A percentile compares a stretch with the other conserved stretches of the same genome.
These are phyloP conservation scores for Marchantia polymorpha DNA, from an alignment of 225 moss, liverwort and hornwort genomes.

Conservation along the genomic window DNA sequence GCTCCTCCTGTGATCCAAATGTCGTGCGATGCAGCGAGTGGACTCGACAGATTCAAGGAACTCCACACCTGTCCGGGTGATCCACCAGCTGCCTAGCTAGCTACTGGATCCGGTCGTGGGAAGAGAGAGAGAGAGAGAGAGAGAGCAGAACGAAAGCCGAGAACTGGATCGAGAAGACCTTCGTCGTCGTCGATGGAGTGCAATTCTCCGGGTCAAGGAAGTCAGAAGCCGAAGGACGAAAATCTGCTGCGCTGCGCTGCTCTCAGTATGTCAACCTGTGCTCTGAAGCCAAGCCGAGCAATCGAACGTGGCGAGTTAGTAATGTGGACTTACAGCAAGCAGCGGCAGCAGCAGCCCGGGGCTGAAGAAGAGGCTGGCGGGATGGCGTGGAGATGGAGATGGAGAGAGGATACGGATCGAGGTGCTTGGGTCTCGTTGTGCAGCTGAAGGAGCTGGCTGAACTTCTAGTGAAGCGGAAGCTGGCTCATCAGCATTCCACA, in stretches of 20 bases:
- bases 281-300: background rate
- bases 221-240: background rate
- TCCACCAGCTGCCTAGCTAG: too few species aligned
- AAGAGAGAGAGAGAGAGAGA: too few species aligned
- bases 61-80: background rate
- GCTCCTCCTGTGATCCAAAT: background rate
- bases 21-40: background rate
- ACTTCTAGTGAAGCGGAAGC: background rate
- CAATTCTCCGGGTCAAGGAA: background rate
- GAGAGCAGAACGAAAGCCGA: background rate
- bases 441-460: background rate
- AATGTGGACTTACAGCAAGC: background rate
- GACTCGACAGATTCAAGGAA: background rate
- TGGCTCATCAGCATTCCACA: background rate
- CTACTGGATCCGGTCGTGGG: too few species aligned
- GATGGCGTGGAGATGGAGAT: background rate
- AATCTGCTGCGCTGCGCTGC: background rate
- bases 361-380: background rate
- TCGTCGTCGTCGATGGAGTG: background rate
- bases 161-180: background rate
- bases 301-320: background rate
- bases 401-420: constrained; percentile 1
- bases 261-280: background rate
- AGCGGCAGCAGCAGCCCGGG: background rate
- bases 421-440: background rate